Evolutionary conservation across 371 early-diverging fungal genomes (phyloP).

Genomic region (Parasitella parasitica): DNA sequence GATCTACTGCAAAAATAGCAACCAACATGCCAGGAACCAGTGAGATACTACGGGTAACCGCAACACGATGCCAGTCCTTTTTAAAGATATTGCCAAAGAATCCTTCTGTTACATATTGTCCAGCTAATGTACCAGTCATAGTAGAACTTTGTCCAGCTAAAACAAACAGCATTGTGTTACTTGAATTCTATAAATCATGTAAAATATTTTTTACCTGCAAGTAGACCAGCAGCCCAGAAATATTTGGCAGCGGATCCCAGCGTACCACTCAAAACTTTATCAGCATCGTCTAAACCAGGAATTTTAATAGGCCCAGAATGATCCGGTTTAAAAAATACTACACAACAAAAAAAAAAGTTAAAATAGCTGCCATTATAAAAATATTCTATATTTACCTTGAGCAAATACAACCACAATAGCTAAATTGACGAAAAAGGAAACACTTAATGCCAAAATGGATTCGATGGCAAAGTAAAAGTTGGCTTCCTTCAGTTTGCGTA

Average conservation of each 20-base stretch:
- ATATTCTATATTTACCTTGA: constrained; percentile 30
- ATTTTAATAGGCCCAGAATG: constrained; percentile 26
- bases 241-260: constrained; percentile 62
- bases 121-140: constrained; percentile 76
- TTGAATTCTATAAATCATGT: background rate
- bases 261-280: constrained; percentile 51
- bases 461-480: constrained; percentile 69
- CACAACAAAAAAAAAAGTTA: background rate
- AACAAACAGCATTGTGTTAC: background rate
- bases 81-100: constrained; percentile 64
- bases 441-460: constrained; percentile 58
- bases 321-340: constrained; percentile 53
- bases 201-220: constrained; percentile 41
- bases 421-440: constrained; percentile 70
- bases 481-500: constrained; percentile 62
- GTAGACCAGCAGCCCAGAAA: constrained; percentile 67
- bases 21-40: constrained; percentile 69
- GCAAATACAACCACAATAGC: constrained; percentile 73
- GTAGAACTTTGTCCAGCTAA: constrained; percentile 71
- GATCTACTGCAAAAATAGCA: constrained; percentile 60
- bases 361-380: background rate
- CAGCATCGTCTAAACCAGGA: constrained; percentile 62
- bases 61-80: constrained; percentile 68
- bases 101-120: constrained; percentile 75
- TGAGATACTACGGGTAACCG: constrained; percentile 63